Percentiles rank a stretch among this genome's conserved stretches.
Evolutionary conservation across 495 filamentous ascomycete genomes (phyloP).

Genomic region (Bathelium albidoporum): DNA sequence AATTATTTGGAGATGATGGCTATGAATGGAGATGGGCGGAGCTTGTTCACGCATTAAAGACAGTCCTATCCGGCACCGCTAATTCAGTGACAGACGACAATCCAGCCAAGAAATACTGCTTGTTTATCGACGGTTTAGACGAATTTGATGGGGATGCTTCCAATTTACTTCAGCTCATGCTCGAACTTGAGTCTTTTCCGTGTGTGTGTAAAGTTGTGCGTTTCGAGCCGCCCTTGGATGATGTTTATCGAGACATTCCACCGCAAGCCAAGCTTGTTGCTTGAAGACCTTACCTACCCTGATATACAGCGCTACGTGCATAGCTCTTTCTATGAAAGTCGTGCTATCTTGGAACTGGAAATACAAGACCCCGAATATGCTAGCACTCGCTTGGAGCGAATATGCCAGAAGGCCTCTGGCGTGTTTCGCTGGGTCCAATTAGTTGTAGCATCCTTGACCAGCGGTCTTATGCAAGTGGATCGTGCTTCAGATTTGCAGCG

Average conservation of each 20-base stretch:
- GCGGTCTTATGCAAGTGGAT: background rate
- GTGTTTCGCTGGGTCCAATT: slow-evolving; percentile 16
- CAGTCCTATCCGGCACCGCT: background rate
- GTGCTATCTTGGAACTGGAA: background rate
- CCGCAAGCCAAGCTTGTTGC: slow-evolving; percentile 6
- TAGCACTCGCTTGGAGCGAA: background rate
- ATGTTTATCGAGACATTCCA: slow-evolving; percentile 14
- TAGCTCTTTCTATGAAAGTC: background rate
- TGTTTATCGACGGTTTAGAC: slow-evolving; percentile 19
- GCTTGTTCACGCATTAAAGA: background rate
- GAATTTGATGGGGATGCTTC: slow-evolving; percentile 12
- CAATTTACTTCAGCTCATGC: background rate
- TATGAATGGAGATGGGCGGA: background rate
- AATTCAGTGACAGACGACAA: background rate
- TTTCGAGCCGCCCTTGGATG: slow-evolving; percentile 15
- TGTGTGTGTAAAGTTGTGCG: slow-evolving; percentile 13
- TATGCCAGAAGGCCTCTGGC: slow-evolving; percentile 7
- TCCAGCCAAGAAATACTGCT: background rate
- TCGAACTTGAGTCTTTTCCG: background rate
- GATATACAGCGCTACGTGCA: slow-evolving; percentile 15
- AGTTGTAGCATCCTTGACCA: background rate
- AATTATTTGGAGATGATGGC: background rate
- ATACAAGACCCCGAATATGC: background rate
- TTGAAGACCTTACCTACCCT: slow-evolving; percentile 11
- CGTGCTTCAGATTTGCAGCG: background rate